Evolutionary conservation across 2,329 filamentous ascomycete species (phyloP), one percentile per base, ranked within the genome.

Genomic region (Diaporthe caulivora): DNA sequence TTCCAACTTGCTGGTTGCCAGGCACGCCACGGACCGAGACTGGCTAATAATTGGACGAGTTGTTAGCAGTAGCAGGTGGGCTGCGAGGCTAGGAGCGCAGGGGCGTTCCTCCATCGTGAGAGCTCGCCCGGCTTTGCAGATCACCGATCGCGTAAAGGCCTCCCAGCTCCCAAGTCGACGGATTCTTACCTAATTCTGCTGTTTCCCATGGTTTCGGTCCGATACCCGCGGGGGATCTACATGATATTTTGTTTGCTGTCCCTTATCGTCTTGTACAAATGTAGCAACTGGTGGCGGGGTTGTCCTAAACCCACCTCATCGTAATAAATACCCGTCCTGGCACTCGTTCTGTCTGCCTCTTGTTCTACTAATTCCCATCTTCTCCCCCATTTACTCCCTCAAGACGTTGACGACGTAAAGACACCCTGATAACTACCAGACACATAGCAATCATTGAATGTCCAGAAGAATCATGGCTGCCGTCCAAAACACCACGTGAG

Each of bases 391-490:
- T 13, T 24, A 26, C 31, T 34, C 42, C 57, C 9, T 47, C 24
- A n/a, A 54, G 4, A 54, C 37, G 6, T 31, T 21, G 37, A 51
- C 40, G 37, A 40, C 37, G 6, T 24, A 3, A 53, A n/a, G 24
- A 55, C 34, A 44, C 10, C 8, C 40, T 29, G n/a, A 42, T 26
- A 60, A 15, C 15, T 29, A 31, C 24, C 44, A 49, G 44, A 49
- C n/a, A 65, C 31, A 40, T 7, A n/a, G 58, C 31, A 47, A 4
- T 6, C 17, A 13, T 7, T 60, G 26, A 51, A 75, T 72, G 68
- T 74, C 71, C 26, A 53, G 51, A 74, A 70, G 57, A 74, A 72
- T 64, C 68, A 82, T 82, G 81, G 79, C 81, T 58, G 76, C 78
- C 72, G 67, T 78, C 65, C 80, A 81, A 72, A 76, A 77, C 71